Conservation (phyloP, 805 yeast species). For the Candida endomychidarum region DNA sequence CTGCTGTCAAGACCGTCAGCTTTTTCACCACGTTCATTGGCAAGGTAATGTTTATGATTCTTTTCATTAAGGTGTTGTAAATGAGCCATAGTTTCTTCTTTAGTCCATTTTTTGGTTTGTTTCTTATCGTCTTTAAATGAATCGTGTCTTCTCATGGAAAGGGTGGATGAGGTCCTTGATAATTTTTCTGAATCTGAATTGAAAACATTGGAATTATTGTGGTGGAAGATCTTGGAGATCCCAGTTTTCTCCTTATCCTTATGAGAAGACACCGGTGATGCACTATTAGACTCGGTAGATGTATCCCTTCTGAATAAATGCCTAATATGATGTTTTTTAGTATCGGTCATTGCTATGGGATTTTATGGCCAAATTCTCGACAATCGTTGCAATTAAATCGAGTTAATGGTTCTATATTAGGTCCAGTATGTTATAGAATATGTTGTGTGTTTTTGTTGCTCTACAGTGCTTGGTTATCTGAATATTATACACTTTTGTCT, state of each 20-base stretch:
- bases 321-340: constrained; percentile 6
- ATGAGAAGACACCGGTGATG: not conserved
- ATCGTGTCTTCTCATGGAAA: constrained; percentile 21
- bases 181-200: constrained; percentile 21
- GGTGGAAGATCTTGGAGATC: constrained; percentile 10
- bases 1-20: constrained; percentile 1
- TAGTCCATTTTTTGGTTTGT: constrained; percentile 19
- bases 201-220: not conserved
- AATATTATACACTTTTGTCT: no score
- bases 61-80: constrained; percentile 32
- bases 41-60: constrained; percentile 18
- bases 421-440: no score
- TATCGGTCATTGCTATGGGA: constrained; percentile 7
- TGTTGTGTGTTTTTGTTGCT: no score
- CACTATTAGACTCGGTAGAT: not conserved
- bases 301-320: constrained; percentile 7
- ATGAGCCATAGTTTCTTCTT: constrained; percentile 40
- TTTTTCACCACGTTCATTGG: constrained; percentile 4
- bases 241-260: constrained; percentile 3
- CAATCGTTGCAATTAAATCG: no score
- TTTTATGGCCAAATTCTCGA: no score
- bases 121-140: constrained; percentile 12
- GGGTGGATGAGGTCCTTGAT: constrained; percentile 20
- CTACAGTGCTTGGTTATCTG: no score
- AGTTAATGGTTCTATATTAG: no score